These are phyloP conservation scores for Aspergillus nidulans DNA, from an alignment of 495 filamentous ascomycete species.

Conservation along the genomic window DNA sequence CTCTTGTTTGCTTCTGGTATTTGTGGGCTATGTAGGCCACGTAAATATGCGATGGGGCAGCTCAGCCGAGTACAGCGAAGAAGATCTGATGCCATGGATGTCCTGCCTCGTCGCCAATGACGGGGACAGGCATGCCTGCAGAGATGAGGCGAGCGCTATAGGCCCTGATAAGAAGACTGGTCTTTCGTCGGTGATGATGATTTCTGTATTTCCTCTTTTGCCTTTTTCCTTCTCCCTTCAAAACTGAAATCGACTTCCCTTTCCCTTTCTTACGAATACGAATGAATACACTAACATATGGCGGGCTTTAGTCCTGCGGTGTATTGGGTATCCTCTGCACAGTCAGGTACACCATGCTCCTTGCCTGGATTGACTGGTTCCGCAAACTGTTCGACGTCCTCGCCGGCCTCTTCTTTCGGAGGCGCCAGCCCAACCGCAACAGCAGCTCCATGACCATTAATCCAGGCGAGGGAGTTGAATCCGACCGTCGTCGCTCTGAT, in stretches of 20 bases:
- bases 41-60: not conserved
- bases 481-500: not conserved
- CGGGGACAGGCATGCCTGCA: not conserved
- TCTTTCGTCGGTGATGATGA: not conserved
- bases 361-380: constrained; percentile 48
- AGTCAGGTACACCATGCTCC: constrained; percentile 28
- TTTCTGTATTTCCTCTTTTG: constrained; percentile 1
- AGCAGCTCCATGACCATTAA: not conserved
- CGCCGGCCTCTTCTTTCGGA: not conserved
- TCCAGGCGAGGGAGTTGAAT: too few species aligned
- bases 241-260: too few species aligned
- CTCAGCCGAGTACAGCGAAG: not conserved
- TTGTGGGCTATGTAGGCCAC: constrained; percentile 44
- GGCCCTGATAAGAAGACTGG: not conserved
- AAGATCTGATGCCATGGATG: constrained; percentile 1
- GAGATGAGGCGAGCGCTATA: not conserved
- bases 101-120: not conserved
- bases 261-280: too few species aligned
- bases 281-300: too few species aligned
- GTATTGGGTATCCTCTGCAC: constrained; percentile 9
- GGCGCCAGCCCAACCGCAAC: not conserved
- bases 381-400: not conserved
- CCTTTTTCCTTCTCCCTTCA: too few species aligned
- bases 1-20: constrained; percentile 68
- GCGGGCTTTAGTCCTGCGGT: not conserved